Evolutionary conservation across 2,329 filamentous ascomycete genomes (phyloP).

Genomic region (Epichloe gansuensis): DNA sequence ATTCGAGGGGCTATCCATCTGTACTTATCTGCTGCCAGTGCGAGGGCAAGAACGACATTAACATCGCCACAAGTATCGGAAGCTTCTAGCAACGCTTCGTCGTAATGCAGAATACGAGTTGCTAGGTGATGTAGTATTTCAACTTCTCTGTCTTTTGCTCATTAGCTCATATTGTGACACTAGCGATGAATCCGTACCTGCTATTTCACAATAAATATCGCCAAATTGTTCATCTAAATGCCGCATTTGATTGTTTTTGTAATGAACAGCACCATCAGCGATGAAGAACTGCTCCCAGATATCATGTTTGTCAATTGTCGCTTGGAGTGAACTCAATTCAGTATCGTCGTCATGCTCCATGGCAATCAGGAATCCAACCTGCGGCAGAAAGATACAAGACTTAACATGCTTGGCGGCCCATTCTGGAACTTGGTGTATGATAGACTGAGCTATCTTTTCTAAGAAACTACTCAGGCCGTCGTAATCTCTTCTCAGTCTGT

Average conservation of each 20-base stretch:
- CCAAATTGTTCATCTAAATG: constrained; percentile 73
- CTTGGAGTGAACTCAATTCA: constrained; percentile 49
- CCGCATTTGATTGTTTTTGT: constrained; percentile 72
- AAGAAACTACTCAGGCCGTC: constrained; percentile 66
- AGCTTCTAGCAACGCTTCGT: constrained; percentile 50
- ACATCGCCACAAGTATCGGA: constrained; percentile 78
- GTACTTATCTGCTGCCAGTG: constrained; percentile 63
- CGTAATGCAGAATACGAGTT: constrained; percentile 54
- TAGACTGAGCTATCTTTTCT: constrained; percentile 49
- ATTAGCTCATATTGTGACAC: constrained; percentile 11
- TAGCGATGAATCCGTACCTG: constrained; percentile 39
- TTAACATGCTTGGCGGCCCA: constrained; percentile 39
- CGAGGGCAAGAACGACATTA: constrained; percentile 71
- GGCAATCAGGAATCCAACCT: constrained; percentile 78
- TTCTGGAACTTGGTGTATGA: constrained; percentile 50
- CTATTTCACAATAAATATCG: constrained; percentile 74
- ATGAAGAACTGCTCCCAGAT: constrained; percentile 69
- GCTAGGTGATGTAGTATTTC: constrained; percentile 73
- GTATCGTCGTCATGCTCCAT: constrained; percentile 42
- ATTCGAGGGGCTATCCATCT: constrained; percentile 58
- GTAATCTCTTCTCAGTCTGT: constrained; percentile 65
- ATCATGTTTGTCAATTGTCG: constrained; percentile 40
- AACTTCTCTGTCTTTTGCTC: constrained; percentile 60
- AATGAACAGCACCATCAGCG: constrained; percentile 61
- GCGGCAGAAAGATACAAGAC: constrained; percentile 82